Conservation (phyloP, 2,329 filamentous ascomycete species). For the Fusarium tjaetaba region DNA sequence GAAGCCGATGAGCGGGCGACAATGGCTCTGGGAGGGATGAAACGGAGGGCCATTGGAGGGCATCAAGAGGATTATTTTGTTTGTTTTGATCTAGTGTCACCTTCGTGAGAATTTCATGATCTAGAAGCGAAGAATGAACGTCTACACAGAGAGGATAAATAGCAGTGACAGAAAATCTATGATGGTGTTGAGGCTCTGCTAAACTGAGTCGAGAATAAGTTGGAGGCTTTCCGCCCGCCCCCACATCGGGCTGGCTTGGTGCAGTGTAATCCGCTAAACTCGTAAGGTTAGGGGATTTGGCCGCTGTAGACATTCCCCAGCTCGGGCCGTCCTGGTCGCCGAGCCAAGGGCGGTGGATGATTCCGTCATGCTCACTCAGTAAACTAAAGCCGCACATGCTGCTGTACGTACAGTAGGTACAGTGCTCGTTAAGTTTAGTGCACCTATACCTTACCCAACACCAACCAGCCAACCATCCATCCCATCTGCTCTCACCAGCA, state of each 20-base stretch:
- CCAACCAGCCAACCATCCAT: constrained; percentile 7
- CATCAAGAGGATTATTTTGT: neutral
- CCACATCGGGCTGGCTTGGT: neutral
- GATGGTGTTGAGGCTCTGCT: constrained; percentile 41
- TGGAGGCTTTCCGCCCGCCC: constrained; percentile 17
- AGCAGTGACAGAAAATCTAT: constrained; percentile 18
- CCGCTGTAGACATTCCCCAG: constrained; percentile 23
- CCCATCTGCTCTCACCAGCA: constrained; percentile 14
- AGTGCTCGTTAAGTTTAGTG: neutral
- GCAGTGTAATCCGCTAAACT: constrained; percentile 15
- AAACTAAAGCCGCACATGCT: constrained; percentile 17
- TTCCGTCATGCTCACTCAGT: constrained; percentile 40
- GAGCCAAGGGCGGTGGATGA: constrained; percentile 33
- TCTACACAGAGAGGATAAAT: neutral
- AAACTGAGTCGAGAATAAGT: constrained; percentile 26
- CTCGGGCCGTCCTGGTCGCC: constrained; percentile 44
- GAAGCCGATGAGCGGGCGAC: constrained; percentile 23
- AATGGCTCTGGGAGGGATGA: constrained; percentile 14
- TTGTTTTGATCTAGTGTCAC: neutral
- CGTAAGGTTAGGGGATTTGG: constrained; percentile 1
- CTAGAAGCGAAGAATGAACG: neutral
- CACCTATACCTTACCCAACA: constrained; percentile 6
- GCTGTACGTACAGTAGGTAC: neutral
- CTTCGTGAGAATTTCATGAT: neutral
- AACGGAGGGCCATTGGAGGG: constrained; percentile 32